Base-by-base conservation (phyloP, 768 basidiomycete species). In the Hypsizygus marmoreus region DNA sequence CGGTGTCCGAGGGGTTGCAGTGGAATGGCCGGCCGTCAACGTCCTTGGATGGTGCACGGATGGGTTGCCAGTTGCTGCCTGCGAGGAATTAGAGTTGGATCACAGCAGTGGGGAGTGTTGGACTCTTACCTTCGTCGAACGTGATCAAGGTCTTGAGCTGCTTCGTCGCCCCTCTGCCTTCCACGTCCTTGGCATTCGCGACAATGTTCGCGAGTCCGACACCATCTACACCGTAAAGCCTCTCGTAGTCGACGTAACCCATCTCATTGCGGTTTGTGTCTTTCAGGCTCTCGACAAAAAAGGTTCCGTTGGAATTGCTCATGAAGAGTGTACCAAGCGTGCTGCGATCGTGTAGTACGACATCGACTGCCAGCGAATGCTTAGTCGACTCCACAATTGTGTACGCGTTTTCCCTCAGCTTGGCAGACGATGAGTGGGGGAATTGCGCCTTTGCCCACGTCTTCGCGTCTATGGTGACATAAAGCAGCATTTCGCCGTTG, bases 241-340 rank as follows among this genome's bases (percentile, higher is more conserved):
- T 82, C 69, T 99, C 97, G 57, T 86, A 98, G 63, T 98, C 97
- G 26, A 98, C 95, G 48, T 82, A 97, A 8, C 95, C 97, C 48
- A 75, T 66, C 34, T 78, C 73, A 63, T 98, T 95, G 37, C 97
- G 74, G 63, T 98, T 98, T 4, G 97, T 98, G 59, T 95, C 86
- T 67, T 85, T 81, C 47, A 99, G 74, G 56, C 88, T 88, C 67
- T 95, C 80, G 8, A 93, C 88, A 63, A 98, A 99, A 67, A 82
- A 95, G 11, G 94, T 97, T 3, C 97, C 97, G 56, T 97, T 95
- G 28, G 89, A 91, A 66, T 97, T 97, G 68, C 87, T 90, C 43
- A 95, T 87, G 72, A 97, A 99, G 11, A 99, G 71, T 2, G 95
- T 97, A 2, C 97, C 97, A 32, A 95, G 80, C 3, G 69, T 63